phyloP scores from a whole-genome alignment of 345 rosid species.

The Hibiscus mutabilis region DNA sequence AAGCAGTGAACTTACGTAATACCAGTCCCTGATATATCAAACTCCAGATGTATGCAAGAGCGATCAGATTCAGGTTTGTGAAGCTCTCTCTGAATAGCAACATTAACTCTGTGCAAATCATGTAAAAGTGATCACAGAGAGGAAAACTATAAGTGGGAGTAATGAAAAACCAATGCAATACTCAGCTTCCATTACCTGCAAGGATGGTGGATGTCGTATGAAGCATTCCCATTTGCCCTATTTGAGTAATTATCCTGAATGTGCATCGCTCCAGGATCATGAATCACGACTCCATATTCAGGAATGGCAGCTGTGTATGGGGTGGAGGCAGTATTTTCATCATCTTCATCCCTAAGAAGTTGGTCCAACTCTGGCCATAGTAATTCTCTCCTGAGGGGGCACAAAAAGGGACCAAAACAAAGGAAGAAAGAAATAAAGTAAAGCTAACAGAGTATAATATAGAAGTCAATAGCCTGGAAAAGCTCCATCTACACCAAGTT shows the following conservation, averaged over 20 bases:
- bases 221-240: constrained; percentile 52
- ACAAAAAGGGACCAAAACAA: background rate
- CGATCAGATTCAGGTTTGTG: constrained; percentile 84
- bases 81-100: constrained; percentile 73
- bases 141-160: background rate
- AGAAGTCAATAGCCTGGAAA: background rate
- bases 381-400: constrained; percentile 51
- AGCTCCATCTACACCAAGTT: background rate
- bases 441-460: constrained; percentile 7
- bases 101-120: constrained; percentile 49
- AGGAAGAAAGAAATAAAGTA: background rate
- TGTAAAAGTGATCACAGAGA: background rate
- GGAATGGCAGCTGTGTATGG: constrained; percentile 84
- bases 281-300: constrained; percentile 73
- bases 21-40: constrained; percentile 66
- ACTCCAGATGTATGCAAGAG: constrained; percentile 92
- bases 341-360: constrained; percentile 76
- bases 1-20: constrained; percentile 48
- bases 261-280: constrained; percentile 35
- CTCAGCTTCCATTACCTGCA: constrained; percentile 45
- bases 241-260: constrained; percentile 26
- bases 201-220: constrained; percentile 78
- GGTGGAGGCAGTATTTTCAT: constrained; percentile 49
- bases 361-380: constrained; percentile 81
- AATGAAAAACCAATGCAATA: background rate